Evolutionary conservation across 176 grass and related monocot genomes (phyloP), one percentile per base, ranked within the genome.

Genomic region (Cocos nucifera): DNA sequence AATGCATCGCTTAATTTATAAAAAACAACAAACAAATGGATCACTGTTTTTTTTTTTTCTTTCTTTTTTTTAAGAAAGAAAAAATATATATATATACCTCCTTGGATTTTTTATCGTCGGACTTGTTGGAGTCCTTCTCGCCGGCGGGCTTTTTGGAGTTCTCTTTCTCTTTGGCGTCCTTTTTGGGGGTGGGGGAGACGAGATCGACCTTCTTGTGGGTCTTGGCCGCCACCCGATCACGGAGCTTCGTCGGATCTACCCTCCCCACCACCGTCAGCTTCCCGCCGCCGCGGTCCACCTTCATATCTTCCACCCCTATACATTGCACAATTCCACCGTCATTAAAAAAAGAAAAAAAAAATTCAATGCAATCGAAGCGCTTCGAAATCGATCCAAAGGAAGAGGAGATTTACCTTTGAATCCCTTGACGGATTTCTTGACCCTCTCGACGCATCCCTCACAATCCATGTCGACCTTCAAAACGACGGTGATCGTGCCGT

Each of bases 391-490:
- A 5, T 17, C 59, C 7, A 27, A 6, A 2, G 30, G 32, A 5
- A 44, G 60, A 4, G 29, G 29, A 12, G 3, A 23, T 15, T 39
- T 60, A 69, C 81, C 70, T 14, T 49, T 2, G 7, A 78, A n/a
- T 15, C 66, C 60, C 75, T 71, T 79, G 59, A 57, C 15, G 14
- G 57, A 24, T 54, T 57, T 78, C 65, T 48, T 39, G 53, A 84
- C 61, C 75, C 70, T 84, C 75, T 20, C 58, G 1, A 54, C 70
- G 54, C 70, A 84, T 22, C 70, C 54, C 4, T 60, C 3, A 27
- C 81, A 79, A 73, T 84, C 70, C 53, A 79, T 72, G n/a, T 78
- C 65, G 58, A 68, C 78, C 32, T 62, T 5, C 14, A 84, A 75
- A 21, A 84, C 9, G 25, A 84, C 48, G 5, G 70, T 44, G 35